Base-by-base conservation (phyloP, 2,329 filamentous ascomycete genomes). In the Diaporthe eres region DNA sequence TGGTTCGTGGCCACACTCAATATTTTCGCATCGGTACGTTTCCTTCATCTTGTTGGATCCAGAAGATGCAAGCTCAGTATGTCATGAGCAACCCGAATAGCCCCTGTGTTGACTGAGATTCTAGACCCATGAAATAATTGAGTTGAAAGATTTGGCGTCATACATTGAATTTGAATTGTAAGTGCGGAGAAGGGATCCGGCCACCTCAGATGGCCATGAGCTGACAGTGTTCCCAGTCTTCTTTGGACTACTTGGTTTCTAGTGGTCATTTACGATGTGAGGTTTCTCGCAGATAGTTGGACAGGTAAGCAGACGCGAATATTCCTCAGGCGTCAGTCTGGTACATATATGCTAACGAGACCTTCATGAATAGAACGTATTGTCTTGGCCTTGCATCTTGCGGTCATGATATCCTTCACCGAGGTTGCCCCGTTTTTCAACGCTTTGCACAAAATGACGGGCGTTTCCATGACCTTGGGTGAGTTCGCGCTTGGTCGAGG, bases 91-190 rank as follows among this genome's bases (percentile, higher is more conserved):
- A n/a, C 9, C 19, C 17, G 9, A 37, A n/a, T 10, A 7, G 5
- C 22, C 8, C 8, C n/a, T 17, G 4, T 51, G 1, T 17, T 72
- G 17, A 60, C 15, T 19, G 8, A 63, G n/a, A 51, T 25, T 44
- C 3, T 10, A 74, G 71, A 63, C 71, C 10, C 71, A 74, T 4
- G 71, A 74, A 31, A 57, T 74, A 22, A 51, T 44, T 10, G 42
- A 57, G 13, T 22, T 51, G 19, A 34, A 9, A 42, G 60, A 74
- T 28, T 44, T 74, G n/a, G 58, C 60, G 8, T 74, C 71, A 17
- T 74, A 74, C 15, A 74, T 74, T 15, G 58, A 67, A n/a, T 73
- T 73, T 37, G 71, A 73, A 57, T 73, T 73, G 71, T 73, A 34
- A 55, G 71, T 65, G 34, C n/a, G 42, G 22, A 9, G 7, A 49